A percentile compares a stretch with the other conserved stretches of the same genome.
Conservation (phyloP, 2,329 filamentous ascomycete species). For the Meredithiella fracta region DNA sequence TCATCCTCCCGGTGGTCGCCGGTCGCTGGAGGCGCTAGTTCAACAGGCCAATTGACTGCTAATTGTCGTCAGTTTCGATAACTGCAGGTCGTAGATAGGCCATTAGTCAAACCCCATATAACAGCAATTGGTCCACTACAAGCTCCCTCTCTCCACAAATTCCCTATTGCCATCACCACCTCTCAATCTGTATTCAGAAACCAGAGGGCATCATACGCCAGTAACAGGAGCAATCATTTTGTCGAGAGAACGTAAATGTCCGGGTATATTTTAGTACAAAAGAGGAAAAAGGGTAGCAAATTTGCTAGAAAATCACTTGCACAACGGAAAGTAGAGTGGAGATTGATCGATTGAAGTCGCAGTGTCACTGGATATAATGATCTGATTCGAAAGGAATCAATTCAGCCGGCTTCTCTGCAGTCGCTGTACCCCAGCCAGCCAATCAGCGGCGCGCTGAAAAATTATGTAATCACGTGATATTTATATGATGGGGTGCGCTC, state of each 20-base stretch:
- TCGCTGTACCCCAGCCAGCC: neutral
- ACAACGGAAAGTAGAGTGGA: conserved; percentile 1
- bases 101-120: neutral
- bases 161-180: neutral
- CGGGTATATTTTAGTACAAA: neutral
- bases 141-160: neutral
- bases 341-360: neutral
- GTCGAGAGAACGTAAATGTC: neutral
- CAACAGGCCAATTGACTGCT: too few relatives aligned
- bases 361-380: neutral
- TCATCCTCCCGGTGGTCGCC: too few relatives aligned
- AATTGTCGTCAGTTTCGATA: neutral
- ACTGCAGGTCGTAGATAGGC: too few relatives aligned
- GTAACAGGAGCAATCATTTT: conserved; percentile 30
- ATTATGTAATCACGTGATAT: conserved; percentile 5
- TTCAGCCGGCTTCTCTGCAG: neutral
- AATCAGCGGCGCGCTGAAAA: conserved; percentile 10
- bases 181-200: neutral
- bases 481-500: conserved; percentile 2
- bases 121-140: neutral
- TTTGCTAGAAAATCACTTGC: too few relatives aligned
- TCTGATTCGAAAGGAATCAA: conserved; percentile 10
- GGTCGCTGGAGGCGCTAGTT: too few relatives aligned
- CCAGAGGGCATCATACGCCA: conserved; percentile 28
- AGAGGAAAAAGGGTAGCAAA: conserved; percentile 1